Base-by-base conservation (phyloP, 108 stramenopile species). In the Nitzschia sp. region DNA sequence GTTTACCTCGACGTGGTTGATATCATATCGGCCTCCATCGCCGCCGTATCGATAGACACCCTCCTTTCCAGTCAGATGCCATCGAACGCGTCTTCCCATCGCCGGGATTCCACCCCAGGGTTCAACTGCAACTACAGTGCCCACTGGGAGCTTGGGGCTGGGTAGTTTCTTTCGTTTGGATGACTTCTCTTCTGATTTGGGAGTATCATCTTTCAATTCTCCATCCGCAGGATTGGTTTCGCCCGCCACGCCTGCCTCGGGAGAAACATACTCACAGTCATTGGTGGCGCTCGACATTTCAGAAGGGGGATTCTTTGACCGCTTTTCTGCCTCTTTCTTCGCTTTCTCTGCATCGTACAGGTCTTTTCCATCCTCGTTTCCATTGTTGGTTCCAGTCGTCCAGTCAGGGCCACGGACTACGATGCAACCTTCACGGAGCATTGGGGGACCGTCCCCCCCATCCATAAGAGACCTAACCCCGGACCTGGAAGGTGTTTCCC, bases 1-100 rank as follows among this genome's bases (percentile, higher is more conserved):
- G 65, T 91, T 94, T 7, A 83, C 65, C 66, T 89, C 89, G n/a
- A 92, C 83, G 58, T 94, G 93, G 54, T 75, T 69, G 34, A 94
- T 73, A 60, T 94, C 93, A 79, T 84, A 91, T 8, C 81, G 72
- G 6, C 93, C 90, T n/a, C 89, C 89, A 80, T 86, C 87, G 40
- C 93, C 93, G n/a, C 91, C 91, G 79, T 87, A 91, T 19, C 93
- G 63, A 75, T 94, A 94, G 42, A 92, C 51, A 26, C 80, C 86
- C 71, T 92, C 93, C 53, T 79, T 58, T 34, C 86, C 90, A 10
- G 93, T 94, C 44, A 85, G 66, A 60, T 89, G 80, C 93, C 93
- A 94, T 52, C 79, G 73, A 0, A 94, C 85, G 53, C 80, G 72
- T 42, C 93, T 69, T 3, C 79, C 93, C 70, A 88, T 69, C 7